Conservation (phyloP, 768 basidiomycete species). For the Suillus spraguei region DNA sequence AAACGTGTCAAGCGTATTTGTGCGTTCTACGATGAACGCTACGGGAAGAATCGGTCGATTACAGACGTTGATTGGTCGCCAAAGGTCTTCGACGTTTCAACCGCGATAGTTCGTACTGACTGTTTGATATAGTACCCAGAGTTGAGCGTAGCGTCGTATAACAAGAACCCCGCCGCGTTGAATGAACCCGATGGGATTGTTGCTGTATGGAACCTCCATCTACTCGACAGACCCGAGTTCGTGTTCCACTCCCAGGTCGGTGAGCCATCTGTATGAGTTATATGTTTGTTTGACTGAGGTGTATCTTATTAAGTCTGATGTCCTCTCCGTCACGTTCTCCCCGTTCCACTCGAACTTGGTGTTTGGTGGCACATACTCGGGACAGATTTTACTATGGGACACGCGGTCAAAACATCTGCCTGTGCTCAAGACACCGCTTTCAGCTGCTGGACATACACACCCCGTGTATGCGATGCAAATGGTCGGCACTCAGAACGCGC, state of each 20-base stretch:
- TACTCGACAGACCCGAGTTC: slow-evolving; percentile 95
- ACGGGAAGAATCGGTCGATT: slow-evolving; percentile 91
- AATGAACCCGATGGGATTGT: slow-evolving; percentile 98
- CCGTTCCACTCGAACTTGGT: slow-evolving; percentile 97
- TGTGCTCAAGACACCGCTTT: slow-evolving; percentile 94
- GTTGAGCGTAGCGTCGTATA: slow-evolving; percentile 93
- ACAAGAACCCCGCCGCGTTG: slow-evolving; percentile 91
- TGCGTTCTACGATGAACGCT: slow-evolving; percentile 89
- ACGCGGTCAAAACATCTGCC: slow-evolving; percentile 96
- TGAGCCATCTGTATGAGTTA: slow-evolving; percentile 13
- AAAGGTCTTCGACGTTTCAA: slow-evolving; percentile 56
- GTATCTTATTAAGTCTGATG: slow-evolving; percentile 74
- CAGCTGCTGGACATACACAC: slow-evolving; percentile 96
- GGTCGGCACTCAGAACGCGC: slow-evolving; percentile 98
- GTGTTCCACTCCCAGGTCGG: slow-evolving; percentile 96
- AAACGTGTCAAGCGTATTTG: slow-evolving; percentile 92
- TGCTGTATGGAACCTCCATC: slow-evolving; percentile 95
- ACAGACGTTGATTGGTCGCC: slow-evolving; percentile 98
- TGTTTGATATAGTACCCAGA: slow-evolving; percentile 80
- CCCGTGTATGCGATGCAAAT: slow-evolving; percentile 98
- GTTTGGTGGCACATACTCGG: slow-evolving; percentile 99
- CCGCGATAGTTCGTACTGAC: slow-evolving; percentile 1
- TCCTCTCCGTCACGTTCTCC: slow-evolving; percentile 94
- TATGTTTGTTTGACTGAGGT: slow-evolving; percentile 7
- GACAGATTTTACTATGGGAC: slow-evolving; percentile 98